phyloP scores from a whole-genome alignment of 371 early-diverging fungal genomes.

The Rhizomucor miehei region DNA sequence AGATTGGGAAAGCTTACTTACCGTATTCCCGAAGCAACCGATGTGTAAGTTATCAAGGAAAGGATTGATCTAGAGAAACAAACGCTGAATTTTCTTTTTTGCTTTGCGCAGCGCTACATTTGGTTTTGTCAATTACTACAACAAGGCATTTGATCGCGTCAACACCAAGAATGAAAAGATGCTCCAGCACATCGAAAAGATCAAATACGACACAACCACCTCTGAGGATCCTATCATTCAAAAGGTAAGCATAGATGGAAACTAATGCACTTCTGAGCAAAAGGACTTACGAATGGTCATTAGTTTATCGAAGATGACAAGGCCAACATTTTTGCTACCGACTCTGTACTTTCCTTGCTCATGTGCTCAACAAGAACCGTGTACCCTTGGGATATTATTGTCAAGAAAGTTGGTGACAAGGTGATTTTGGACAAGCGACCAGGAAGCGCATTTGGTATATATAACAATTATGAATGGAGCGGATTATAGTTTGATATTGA shows the following conservation, averaged over 20 bases:
- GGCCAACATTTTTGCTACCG: constrained; percentile 88
- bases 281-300: neutral
- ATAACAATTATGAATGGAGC: neutral
- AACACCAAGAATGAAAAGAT: constrained; percentile 77
- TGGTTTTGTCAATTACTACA: constrained; percentile 77
- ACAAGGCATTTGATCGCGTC: constrained; percentile 86
- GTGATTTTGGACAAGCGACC: constrained; percentile 92
- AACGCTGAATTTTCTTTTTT: neutral
- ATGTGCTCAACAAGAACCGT: constrained; percentile 93
- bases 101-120: constrained; percentile 30
- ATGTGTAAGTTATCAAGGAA: constrained; percentile 59
- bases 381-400: constrained; percentile 95
- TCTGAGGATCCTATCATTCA: constrained; percentile 78
- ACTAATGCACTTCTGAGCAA: neutral
- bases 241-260: neutral
- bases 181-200: constrained; percentile 67
- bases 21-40: constrained; percentile 72
- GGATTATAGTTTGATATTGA: neutral
- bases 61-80: too few species aligned
- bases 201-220: constrained; percentile 78
- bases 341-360: constrained; percentile 83
- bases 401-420: constrained; percentile 83
- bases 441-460: constrained; percentile 56
- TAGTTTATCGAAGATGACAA: constrained; percentile 62
- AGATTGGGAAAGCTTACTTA: constrained; percentile 83